phyloP scores from a whole-genome alignment of 495 filamentous ascomycete species.

The Cairneyella variabilis region DNA sequence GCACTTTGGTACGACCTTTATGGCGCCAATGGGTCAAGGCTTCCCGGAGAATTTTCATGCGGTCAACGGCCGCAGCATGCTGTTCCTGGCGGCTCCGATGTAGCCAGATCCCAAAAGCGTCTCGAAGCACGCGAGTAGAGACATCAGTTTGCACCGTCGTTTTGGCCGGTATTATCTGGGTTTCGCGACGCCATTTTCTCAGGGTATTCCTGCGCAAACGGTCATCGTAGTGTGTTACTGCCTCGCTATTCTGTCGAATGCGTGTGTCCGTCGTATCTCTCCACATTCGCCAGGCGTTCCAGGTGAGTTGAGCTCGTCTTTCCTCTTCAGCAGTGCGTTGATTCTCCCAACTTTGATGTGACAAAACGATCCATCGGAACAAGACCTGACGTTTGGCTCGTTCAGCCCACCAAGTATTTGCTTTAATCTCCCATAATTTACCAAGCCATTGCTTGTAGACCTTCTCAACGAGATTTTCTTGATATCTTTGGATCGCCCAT shows the following conservation, averaged over 20 bases:
- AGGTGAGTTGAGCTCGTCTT: conserved; percentile 14
- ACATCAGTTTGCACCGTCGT: conserved; percentile 43
- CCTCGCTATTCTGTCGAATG: conserved; percentile 16
- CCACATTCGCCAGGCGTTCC: conserved; percentile 29
- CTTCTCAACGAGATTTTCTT: conserved; percentile 39
- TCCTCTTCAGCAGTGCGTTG: conserved; percentile 13
- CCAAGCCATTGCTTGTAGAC: conserved; percentile 56
- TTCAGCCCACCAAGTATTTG: conserved; percentile 47
- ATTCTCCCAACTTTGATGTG: conserved; percentile 13
- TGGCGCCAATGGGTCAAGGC: conserved; percentile 66
- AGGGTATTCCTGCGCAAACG: conserved; percentile 14
- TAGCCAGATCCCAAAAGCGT: conserved; percentile 49
- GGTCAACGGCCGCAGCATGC: conserved; percentile 54
- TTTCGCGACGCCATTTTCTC: conserved; percentile 35
- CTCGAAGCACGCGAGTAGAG: conserved; percentile 43
- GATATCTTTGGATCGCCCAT: conserved; percentile 40
- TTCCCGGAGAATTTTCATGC: conserved; percentile 49
- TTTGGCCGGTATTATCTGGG: conserved; percentile 45
- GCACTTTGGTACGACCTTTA: conserved; percentile 32
- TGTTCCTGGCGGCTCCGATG: conserved; percentile 41
- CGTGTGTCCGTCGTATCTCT: conserved; percentile 18
- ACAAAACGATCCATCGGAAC: conserved; percentile 20
- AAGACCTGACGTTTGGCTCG: conserved; percentile 44
- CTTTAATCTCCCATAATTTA: conserved; percentile 48
- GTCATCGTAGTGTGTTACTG: conserved; percentile 25